Base-by-base conservation (phyloP, 352 stramenopile species). In the Globisporangium viniferum region DNA sequence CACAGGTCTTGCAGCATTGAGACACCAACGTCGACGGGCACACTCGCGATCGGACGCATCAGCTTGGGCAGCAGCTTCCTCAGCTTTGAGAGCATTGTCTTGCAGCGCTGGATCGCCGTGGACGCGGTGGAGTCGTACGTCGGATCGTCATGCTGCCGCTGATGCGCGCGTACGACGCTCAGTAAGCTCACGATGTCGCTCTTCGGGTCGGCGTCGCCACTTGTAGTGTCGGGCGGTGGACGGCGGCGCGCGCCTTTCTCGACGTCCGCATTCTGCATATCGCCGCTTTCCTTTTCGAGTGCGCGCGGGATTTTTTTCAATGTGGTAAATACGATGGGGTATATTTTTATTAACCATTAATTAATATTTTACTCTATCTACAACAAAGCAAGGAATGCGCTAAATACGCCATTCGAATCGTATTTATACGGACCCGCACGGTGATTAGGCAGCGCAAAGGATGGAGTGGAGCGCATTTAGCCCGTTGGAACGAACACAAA, bases 41-140 rank as follows among this genome's bases (percentile, higher is more conserved):
- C 63, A 4, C 70, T 70, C 33, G 76, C 71, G 46, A 92, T 79
- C 0, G 76, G 72, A 0, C 79, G 77, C 81, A 91, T 84, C 54
- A 92, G 72, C 67, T 89, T 91, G 18, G 82, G 84, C 51, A 92
- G 71, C 29, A 92, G 65, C 44, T 87, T 91, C 15, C 80, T 76
- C 55, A 90, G 68, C 67, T 92, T 92, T 14, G 77, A 81, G 58
- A 92, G 69, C 79, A 91, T 83, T 1, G 76, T 86, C 56, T 87
- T 90, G 77, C 84, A 90, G 54, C 74, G 77, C 18, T 69, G 66
- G 70, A 85, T 88, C 24, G 78, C 73, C 0, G 64, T 73, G 3
- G 76, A 66, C 3, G 74, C 48, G 31, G 63, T 63, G 0, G 75
- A 75, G 41, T 89, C 76, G 66, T 88, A 83, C 22, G 57, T 24